These are phyloP conservation scores for Plasmodium yoelii DNA, from an alignment of 169 alveolate species.

Conservation along the genomic window DNA sequence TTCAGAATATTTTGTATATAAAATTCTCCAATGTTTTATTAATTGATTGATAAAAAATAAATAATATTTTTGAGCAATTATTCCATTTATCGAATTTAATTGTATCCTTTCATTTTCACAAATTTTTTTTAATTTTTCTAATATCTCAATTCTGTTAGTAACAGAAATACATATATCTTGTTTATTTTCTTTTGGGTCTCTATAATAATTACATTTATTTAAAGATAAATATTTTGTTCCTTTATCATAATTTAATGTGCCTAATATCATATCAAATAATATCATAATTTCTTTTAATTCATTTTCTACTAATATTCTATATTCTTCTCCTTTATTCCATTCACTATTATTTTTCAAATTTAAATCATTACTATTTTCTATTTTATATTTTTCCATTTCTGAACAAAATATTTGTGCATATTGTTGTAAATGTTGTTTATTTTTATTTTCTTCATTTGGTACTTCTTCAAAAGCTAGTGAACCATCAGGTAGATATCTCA, in stretches of 20 bases:
- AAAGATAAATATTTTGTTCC: slow-evolving; percentile 59
- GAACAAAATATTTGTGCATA: slow-evolving; percentile 66
- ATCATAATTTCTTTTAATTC: slow-evolving; percentile 72
- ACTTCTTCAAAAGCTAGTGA: slow-evolving; percentile 64
- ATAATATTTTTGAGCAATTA: slow-evolving; percentile 68
- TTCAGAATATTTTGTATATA: slow-evolving; percentile 44
- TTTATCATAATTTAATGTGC: slow-evolving; percentile 64
- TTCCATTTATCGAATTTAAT: slow-evolving; percentile 61
- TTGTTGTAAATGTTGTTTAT: slow-evolving; percentile 50
- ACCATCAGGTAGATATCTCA: slow-evolving; percentile 83
- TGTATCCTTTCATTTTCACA: slow-evolving; percentile 34
- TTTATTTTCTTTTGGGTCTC: slow-evolving; percentile 53
- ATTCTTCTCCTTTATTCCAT: slow-evolving; percentile 70
- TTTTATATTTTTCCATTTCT: neutral
- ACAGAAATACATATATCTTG: slow-evolving; percentile 58
- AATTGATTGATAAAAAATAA: slow-evolving; percentile 46
- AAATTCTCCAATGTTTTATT: slow-evolving; percentile 64
- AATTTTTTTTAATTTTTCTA: slow-evolving; percentile 35
- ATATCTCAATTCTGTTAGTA: slow-evolving; percentile 33
- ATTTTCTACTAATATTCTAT: slow-evolving; percentile 44
- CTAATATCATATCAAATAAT: slow-evolving; percentile 63
- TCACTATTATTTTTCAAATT: slow-evolving; percentile 38
- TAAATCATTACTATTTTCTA: neutral
- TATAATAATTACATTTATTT: slow-evolving; percentile 42
- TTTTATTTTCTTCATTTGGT: slow-evolving; percentile 64